Evolutionary conservation across 306 rosid genomes (phyloP).

Genomic region (Prinsepia uniflora): DNA sequence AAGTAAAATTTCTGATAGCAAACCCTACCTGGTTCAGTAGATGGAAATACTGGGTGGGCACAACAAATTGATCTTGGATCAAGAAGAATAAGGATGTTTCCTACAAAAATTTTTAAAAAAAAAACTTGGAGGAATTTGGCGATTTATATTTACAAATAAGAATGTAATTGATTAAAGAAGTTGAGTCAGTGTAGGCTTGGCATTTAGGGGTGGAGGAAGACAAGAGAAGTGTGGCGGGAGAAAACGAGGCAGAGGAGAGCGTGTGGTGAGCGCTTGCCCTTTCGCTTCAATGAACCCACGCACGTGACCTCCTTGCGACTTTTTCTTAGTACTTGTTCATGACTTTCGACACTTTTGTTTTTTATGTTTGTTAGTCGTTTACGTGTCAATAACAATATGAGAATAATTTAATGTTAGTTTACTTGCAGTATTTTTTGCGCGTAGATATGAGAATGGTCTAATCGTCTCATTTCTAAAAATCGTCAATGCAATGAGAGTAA

Average conservation of each 20-base stretch:
- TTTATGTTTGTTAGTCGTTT: too few species aligned
- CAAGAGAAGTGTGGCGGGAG: slow-evolving; percentile 47
- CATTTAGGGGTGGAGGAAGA: background rate
- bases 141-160: background rate
- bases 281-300: background rate
- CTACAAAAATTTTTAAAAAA: slow-evolving; percentile 8
- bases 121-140: slow-evolving; percentile 1
- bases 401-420: too few species aligned
- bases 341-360: too few species aligned
- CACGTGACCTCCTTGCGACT: slow-evolving; percentile 19
- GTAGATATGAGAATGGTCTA: too few species aligned
- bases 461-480: too few species aligned
- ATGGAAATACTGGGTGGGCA: slow-evolving; percentile 1
- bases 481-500: too few species aligned
- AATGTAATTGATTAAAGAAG: background rate
- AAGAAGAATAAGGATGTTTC: slow-evolving; percentile 6
- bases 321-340: too few species aligned
- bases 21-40: slow-evolving; percentile 24
- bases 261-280: slow-evolving; percentile 41
- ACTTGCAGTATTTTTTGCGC: too few species aligned
- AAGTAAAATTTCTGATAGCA: background rate
- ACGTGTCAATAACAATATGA: too few species aligned
- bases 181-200: background rate
- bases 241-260: slow-evolving; percentile 34
- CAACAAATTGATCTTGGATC: background rate